phyloP scores from a whole-genome alignment of 768 basidiomycete species.

The Kwoniella dendrophila region DNA sequence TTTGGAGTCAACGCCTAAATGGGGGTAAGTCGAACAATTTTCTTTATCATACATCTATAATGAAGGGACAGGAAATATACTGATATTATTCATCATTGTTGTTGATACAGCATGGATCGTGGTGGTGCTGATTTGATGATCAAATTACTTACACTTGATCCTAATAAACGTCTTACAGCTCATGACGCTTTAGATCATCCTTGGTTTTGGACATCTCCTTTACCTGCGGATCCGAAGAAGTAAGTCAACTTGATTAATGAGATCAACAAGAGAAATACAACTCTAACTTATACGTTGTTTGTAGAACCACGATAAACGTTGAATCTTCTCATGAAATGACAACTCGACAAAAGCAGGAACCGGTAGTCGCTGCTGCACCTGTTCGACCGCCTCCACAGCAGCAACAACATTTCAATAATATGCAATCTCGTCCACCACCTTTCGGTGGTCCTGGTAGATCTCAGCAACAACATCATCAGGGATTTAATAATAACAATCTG shows the following conservation, averaged over 20 bases:
- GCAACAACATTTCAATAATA: background rate
- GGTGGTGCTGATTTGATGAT: conserved; percentile 82
- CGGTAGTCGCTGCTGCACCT: conserved; percentile 3
- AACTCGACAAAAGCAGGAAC: conserved; percentile 24
- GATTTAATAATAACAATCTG: conserved; percentile 4
- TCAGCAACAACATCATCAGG: conserved; percentile 2
- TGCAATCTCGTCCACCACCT: conserved; percentile 10
- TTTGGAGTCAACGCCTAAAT: conserved; percentile 32
- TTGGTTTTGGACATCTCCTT: conserved; percentile 90
- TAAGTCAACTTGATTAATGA: conserved; percentile 27
- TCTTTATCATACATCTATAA: no score
- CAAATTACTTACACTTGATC: conserved; percentile 78
- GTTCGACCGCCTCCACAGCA: background rate
- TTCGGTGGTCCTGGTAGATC: background rate
- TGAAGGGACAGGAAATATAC: no score
- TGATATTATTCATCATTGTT: background rate
- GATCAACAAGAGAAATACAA: background rate
- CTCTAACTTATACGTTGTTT: conserved; percentile 8
- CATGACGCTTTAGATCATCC: conserved; percentile 83
- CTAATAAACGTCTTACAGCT: conserved; percentile 79
- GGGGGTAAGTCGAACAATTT: conserved; percentile 43
- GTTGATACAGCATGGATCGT: conserved; percentile 59
- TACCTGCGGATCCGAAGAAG: conserved; percentile 61
- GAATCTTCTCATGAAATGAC: conserved; percentile 52
- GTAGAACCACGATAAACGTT: conserved; percentile 34